Base-by-base conservation (phyloP, 352 stramenopile genomes). In the Phytopythium helicoides region DNA sequence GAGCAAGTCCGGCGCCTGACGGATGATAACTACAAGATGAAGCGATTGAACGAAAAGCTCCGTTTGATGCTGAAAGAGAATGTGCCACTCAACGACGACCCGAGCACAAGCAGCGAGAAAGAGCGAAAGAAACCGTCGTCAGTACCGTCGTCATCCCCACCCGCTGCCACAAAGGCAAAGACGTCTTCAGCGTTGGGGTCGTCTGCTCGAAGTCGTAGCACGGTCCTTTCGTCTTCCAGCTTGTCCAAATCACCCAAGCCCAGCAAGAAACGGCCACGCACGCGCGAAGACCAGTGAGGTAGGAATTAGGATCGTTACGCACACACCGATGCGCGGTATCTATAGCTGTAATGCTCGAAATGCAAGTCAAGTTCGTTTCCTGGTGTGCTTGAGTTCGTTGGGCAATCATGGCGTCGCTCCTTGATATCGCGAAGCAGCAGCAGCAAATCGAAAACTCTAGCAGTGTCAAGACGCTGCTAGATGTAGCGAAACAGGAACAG, bases 21-120 rank as follows among this genome's bases (percentile, higher is more conserved):
- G 5, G 77, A 89, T 14, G 71, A 87, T 16, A 85, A 86, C 46
- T 63, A 71, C 31, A 82, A 81, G 51, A 47, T 91, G 16, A 62
- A 83, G 47, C 66, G 67, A 0, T 60, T 60, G 6, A 40, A 88
- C 12, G 58, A 79, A 52, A 82, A 77, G 51, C 47, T 87, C n/a
- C 71, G 68, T 18, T 16, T 56, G 12, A 60, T 63, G 18, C 53
- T 87, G 38, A 91, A 91, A 55, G 81, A 91, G 41, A 91, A 91
- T 39, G 57, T 87, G 41, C 65, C 66, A 18, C 60, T 34, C 47
- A 42, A 44, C 16, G 37, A 21, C 12, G 34, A 21, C 14, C 15
- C 14, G 31, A 35, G 14, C 15, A 31, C n/a, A 6, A 16, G 2
- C 11, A 33, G 11, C 19, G 19, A 18, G 16, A 8, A 28, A 5